These are phyloP conservation scores for Avena insularis DNA, from an alignment of 176 grass and related monocot species.

Conservation along the genomic window DNA sequence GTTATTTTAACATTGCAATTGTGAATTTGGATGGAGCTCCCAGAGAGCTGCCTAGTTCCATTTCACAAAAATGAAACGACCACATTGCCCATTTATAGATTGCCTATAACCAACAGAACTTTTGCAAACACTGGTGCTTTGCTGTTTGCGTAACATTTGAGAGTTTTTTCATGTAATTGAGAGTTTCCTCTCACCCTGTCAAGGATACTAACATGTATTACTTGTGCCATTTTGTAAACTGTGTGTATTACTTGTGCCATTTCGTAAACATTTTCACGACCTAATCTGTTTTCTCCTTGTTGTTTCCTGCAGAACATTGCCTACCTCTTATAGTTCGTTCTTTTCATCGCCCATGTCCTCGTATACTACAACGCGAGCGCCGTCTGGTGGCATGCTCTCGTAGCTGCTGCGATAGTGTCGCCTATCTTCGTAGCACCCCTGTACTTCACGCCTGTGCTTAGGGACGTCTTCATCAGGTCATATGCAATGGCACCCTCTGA, in stretches of 20 bases:
- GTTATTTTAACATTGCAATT: background rate
- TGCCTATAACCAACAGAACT: background rate
- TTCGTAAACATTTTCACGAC: background rate
- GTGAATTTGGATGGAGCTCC: background rate
- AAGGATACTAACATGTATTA: background rate
- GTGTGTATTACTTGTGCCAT: background rate
- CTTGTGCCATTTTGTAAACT: background rate
- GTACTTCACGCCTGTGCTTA: background rate
- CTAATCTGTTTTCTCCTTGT: background rate
- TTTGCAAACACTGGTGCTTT: background rate
- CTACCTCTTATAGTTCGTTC: background rate
- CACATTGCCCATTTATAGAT: background rate
- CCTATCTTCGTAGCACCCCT: background rate
- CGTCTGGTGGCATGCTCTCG: background rate
- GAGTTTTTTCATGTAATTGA: background rate
- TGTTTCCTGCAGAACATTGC: background rate
- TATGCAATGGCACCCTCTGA: constrained; percentile 6
- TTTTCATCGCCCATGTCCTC: background rate
- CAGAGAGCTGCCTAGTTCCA: background rate
- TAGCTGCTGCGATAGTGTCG: background rate
- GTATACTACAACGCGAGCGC: background rate
- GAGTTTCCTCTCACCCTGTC: background rate
- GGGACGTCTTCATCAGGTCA: background rate
- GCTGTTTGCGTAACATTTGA: background rate
- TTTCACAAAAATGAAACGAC: background rate